phyloP scores from a whole-genome alignment of 305 asterid species.

The Fraxinus nigra region DNA sequence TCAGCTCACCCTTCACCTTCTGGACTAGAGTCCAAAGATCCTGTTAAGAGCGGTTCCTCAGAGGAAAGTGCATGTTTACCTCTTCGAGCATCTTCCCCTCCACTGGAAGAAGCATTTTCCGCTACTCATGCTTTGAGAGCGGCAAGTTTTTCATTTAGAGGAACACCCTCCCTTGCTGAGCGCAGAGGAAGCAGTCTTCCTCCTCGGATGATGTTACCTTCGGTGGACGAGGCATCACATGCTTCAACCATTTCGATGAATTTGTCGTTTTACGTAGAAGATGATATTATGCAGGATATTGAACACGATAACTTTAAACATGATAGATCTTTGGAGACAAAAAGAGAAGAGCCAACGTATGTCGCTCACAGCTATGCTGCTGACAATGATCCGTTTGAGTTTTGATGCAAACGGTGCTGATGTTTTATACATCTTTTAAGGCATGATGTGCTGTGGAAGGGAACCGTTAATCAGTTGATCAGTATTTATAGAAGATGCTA shows the following conservation, averaged over 20 bases:
- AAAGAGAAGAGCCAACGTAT: constrained; percentile 30
- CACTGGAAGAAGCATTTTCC: constrained; percentile 31
- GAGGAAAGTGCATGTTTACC: constrained; percentile 28
- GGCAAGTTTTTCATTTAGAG: constrained; percentile 31
- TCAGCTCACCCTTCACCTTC: constrained; percentile 72
- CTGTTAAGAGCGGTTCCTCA: constrained; percentile 19
- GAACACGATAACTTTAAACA: constrained; percentile 23
- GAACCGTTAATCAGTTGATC: constrained; percentile 28
- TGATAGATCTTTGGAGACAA: constrained; percentile 31
- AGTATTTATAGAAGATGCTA: constrained; percentile 24
- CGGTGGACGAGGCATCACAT: constrained; percentile 48
- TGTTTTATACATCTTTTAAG: constrained; percentile 49
- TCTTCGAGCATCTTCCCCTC: constrained; percentile 29
- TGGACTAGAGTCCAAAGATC: constrained; percentile 32
- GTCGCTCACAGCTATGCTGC: constrained; percentile 25
- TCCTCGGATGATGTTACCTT: constrained; percentile 45
- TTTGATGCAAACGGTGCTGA: constrained; percentile 27
- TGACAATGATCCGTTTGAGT: constrained; percentile 25
- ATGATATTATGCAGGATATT: constrained; percentile 35
- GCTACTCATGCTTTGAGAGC: constrained; percentile 27
- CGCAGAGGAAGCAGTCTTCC: constrained; percentile 40
- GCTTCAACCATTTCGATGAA: constrained; percentile 38
- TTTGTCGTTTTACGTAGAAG: constrained; percentile 26
- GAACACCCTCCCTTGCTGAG: constrained; percentile 42
- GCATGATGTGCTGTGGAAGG: constrained; percentile 31